phyloP scores from a whole-genome alignment of 1,139 yeast species.

The Meyerozyma carpophila region DNA sequence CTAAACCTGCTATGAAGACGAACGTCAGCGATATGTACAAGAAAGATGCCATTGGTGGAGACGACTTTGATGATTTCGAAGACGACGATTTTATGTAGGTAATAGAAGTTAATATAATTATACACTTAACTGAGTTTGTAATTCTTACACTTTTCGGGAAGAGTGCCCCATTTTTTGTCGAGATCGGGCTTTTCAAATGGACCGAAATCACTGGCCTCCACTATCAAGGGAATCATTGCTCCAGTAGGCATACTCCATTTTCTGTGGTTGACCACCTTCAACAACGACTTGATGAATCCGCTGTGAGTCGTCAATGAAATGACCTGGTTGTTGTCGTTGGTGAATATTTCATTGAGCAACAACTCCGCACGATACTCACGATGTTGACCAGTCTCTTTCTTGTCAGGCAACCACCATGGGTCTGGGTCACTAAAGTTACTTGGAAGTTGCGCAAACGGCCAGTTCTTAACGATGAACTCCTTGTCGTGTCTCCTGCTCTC shows the following conservation, averaged over 20 bases:
- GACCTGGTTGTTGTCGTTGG: conserved; percentile 18
- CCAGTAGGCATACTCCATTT: conserved; percentile 16
- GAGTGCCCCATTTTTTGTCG: conserved; percentile 7
- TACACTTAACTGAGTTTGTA: conserved; percentile 1
- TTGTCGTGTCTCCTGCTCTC: conserved; percentile 29
- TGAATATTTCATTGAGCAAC: conserved; percentile 27
- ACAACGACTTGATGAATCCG: conserved; percentile 26
- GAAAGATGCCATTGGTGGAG: conserved; percentile 55
- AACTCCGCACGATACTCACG: conserved; percentile 22
- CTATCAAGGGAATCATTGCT: conserved; percentile 17
- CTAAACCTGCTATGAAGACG: conserved; percentile 67
- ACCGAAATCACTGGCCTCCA: conserved; percentile 7
- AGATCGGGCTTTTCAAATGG: conserved; percentile 4
- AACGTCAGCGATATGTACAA: conserved; percentile 73
- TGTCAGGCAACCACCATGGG: conserved; percentile 20
- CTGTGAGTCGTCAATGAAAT: conserved; percentile 32
- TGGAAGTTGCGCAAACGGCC: conserved; percentile 25
- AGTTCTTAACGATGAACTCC: conserved; percentile 18
- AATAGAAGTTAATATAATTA: conserved; percentile 8
- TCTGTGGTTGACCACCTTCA: conserved; percentile 24
- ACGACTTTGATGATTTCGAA: conserved; percentile 50
- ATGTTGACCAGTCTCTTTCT: conserved; percentile 23
- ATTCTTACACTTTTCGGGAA: conserved; percentile 3
- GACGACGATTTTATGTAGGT: conserved; percentile 87
- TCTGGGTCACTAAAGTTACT: conserved; percentile 23